phyloP scores from a whole-genome alignment of 2,329 filamentous ascomycete genomes.

The Penicillium sp. region DNA sequence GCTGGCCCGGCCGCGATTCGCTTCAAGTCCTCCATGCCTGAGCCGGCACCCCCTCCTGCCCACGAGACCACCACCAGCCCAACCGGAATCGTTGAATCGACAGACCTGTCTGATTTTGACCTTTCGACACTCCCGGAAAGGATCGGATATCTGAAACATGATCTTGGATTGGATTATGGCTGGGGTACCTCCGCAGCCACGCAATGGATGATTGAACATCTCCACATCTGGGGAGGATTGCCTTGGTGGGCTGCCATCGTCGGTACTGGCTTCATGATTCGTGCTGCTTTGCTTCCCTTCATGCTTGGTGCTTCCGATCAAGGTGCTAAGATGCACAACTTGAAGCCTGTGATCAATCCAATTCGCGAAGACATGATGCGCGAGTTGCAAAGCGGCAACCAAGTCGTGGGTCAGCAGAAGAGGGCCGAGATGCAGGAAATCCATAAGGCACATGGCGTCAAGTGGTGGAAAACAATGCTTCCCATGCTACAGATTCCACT shows the following conservation, averaged over 20 bases:
- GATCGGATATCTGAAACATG: slow-evolving; percentile 72
- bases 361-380: slow-evolving; percentile 55
- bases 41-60: slow-evolving; percentile 14
- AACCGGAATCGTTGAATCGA: slow-evolving; percentile 11
- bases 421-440: slow-evolving; percentile 52
- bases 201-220: slow-evolving; percentile 74
- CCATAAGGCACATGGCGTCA: slow-evolving; percentile 56
- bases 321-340: slow-evolving; percentile 59
- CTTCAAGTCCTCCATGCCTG: slow-evolving; percentile 40
- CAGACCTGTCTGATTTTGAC: slow-evolving; percentile 29
- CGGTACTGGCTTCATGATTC: slow-evolving; percentile 62
- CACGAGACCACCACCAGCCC: slow-evolving; percentile 10
- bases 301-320: slow-evolving; percentile 62
- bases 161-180: slow-evolving; percentile 83
- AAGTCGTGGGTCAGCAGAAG: slow-evolving; percentile 46
- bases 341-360: slow-evolving; percentile 59
- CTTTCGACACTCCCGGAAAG: slow-evolving; percentile 65
- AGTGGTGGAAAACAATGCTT: slow-evolving; percentile 49
- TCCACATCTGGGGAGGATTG: slow-evolving; percentile 71
- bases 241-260: slow-evolving; percentile 82
- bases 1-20: slow-evolving; percentile 29
- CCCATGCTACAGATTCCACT: slow-evolving; percentile 66
- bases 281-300: slow-evolving; percentile 64
- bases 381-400: slow-evolving; percentile 46
- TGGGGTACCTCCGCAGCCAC: slow-evolving; percentile 72